These are phyloP conservation scores for Lachancea fermentati DNA, from an alignment of 805 yeast genomes.

Conservation along the genomic window DNA sequence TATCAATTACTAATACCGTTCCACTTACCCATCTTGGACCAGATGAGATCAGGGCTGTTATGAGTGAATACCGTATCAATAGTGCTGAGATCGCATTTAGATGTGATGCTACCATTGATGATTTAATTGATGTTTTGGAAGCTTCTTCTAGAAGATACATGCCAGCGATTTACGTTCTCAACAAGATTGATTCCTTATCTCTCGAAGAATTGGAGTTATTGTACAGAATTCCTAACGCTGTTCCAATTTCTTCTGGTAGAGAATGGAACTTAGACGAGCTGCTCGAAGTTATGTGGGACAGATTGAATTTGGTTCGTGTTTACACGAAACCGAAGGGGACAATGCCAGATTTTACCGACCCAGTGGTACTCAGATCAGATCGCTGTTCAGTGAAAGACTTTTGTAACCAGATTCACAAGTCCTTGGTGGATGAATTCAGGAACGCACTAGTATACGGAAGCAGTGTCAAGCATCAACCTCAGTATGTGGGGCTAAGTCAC, in stretches of 20 bases:
- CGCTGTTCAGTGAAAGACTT: conserved; percentile 88
- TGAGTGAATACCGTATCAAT: conserved; percentile 90
- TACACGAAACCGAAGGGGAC: conserved; percentile 96
- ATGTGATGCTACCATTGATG: conserved; percentile 97
- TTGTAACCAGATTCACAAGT: conserved; percentile 93
- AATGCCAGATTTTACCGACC: conserved; percentile 90
- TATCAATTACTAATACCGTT: conserved; percentile 87
- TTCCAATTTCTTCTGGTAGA: conserved; percentile 91
- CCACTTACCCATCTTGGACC: conserved; percentile 86
- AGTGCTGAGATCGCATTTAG: conserved; percentile 95
- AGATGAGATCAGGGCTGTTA: conserved; percentile 93
- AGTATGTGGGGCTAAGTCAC: conserved; percentile 85
- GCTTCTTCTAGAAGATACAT: conserved; percentile 86
- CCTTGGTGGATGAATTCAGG: conserved; percentile 87
- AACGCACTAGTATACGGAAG: conserved; percentile 90
- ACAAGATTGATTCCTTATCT: conserved; percentile 93
- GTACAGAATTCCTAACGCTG: conserved; percentile 92
- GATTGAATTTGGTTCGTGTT: conserved; percentile 84
- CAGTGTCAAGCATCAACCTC: conserved; percentile 97
- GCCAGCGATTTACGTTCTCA: conserved; percentile 91
- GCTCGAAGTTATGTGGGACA: conserved; percentile 92
- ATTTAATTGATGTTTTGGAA: conserved; percentile 89
- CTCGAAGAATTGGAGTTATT: conserved; percentile 87
- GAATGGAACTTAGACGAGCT: conserved; percentile 98
- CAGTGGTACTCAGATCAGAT: conserved; percentile 82